phyloP scores from a whole-genome alignment of 768 basidiomycete genomes.

The Inosperma sp. region DNA sequence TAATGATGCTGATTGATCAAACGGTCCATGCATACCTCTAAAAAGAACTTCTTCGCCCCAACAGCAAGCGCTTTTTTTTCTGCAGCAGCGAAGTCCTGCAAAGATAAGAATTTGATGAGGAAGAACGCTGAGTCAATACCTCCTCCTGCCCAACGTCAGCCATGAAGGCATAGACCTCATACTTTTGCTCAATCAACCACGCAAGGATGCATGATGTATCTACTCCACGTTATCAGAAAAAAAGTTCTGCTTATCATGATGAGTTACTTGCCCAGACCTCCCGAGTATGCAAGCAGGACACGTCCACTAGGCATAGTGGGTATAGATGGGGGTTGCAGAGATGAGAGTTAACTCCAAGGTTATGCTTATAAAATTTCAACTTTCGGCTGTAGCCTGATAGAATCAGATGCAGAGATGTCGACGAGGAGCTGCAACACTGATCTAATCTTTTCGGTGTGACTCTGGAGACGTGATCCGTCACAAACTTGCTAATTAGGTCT shows the following conservation, averaged over 20 bases:
- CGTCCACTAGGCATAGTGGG: constrained; percentile 59
- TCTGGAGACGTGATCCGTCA: too few relatives aligned
- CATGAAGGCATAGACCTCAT: constrained; percentile 97
- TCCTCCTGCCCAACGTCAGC: constrained; percentile 93
- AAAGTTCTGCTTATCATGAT: background rate
- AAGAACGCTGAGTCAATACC: constrained; percentile 31
- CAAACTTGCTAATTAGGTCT: too few relatives aligned
- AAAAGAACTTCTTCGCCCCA: constrained; percentile 95
- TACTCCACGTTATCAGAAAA: constrained; percentile 25
- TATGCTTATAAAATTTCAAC: too few relatives aligned
- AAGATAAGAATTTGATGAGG: constrained; percentile 7
- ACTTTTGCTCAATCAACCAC: constrained; percentile 97
- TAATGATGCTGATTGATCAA: too few relatives aligned
- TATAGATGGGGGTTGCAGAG: constrained; percentile 7
- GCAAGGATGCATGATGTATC: constrained; percentile 99
- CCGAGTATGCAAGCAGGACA: constrained; percentile 96
- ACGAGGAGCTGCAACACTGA: too few relatives aligned
- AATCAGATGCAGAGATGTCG: too few relatives aligned
- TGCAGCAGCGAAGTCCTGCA: constrained; percentile 89
- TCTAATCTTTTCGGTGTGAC: too few relatives aligned
- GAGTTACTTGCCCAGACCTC: constrained; percentile 76
- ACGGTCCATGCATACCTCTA: constrained; percentile 66
- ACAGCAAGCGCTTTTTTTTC: constrained; percentile 83
- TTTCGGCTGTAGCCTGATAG: too few relatives aligned
- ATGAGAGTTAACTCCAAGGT: too few relatives aligned